Base-by-base conservation (phyloP, 495 filamentous ascomycete species). In the Tuber brumale region DNA sequence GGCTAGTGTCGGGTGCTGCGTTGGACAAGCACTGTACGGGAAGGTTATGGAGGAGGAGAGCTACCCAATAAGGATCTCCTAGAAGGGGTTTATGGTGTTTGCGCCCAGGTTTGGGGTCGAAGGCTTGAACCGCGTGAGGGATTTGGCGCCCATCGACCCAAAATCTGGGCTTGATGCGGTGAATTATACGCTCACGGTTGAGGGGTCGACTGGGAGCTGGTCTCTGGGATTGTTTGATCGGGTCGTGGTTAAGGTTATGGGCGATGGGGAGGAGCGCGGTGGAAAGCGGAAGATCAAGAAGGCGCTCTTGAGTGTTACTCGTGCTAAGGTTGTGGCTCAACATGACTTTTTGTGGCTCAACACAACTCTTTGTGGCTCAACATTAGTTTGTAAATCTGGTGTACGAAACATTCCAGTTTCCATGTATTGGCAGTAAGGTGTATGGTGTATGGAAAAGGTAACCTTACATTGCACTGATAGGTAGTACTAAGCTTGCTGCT, bases 21-120 rank as follows among this genome's bases (percentile, higher is more conserved):
- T 99, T 10, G 95, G 95, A 0, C 95, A 98, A 84, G 93, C 94
- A 4, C 89, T 98, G 46, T 95, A 95, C 84, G 93, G 93, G 23
- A 89, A 91, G 57, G 89, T 93, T 16, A 81, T 82, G 8, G 90
- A 92, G 73, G 94, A 97, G 84, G 94, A 97, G 73, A 96, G 92
- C 4, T 98, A 96, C 83, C 90, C 97, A 35, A 97, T 99, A 91
- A 92, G 92, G 84, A 91, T 99, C 31, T 97, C 98, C 82, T 93
- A 92, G 80, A 99, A 99, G 84, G 95, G 95, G 8, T 94, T 97
- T 76, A 94, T 97, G 7, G 94, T 97, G 4, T 94, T 98, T 79
- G 94, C 97, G 61, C 95, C 95, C 2, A 85, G 93, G 21, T 99
- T 99, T 83, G 95, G 95, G 21, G 95, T 99, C 78, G 95, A 99